These are phyloP conservation scores for Francoa sonchifolia DNA, from an alignment of 441 rosid genomes.

Conservation along the genomic window DNA sequence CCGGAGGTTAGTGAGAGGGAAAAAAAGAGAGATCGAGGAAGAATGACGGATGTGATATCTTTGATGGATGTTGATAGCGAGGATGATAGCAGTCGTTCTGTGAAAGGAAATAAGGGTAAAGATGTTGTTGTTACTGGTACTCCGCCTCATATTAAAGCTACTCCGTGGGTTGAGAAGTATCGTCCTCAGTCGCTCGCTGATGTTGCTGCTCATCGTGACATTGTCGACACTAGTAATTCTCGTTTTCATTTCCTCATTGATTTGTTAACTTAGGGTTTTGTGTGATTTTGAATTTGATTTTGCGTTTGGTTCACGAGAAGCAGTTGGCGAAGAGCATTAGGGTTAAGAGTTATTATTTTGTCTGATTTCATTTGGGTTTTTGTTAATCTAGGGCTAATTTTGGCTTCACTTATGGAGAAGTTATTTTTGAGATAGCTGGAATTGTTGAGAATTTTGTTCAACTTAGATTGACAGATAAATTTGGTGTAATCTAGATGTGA, in stretches of 20 bases:
- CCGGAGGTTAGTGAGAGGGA: not conserved
- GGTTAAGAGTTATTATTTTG: too few species aligned
- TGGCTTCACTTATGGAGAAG: too few species aligned
- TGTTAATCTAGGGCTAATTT: too few species aligned
- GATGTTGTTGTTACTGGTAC: constrained; percentile 27
- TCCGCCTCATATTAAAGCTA: constrained; percentile 35
- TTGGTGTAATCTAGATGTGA: too few species aligned
- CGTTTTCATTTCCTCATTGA: constrained; percentile 1
- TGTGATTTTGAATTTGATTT: not conserved
- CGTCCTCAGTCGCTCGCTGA: constrained; percentile 95
- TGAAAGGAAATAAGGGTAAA: constrained; percentile 40
- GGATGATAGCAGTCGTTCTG: constrained; percentile 13
- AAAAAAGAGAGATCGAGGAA: constrained; percentile 1
- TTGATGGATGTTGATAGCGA: constrained; percentile 68
- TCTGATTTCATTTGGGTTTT: too few species aligned
- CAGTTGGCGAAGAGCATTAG: too few species aligned
- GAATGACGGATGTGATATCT: constrained; percentile 40
- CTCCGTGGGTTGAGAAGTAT: constrained; percentile 94
- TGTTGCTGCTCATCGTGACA: constrained; percentile 96
- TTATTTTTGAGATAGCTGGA: too few species aligned
- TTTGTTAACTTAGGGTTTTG: constrained; percentile 16
- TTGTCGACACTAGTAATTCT: constrained; percentile 69
- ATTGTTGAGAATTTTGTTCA: too few species aligned
- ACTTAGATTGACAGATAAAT: too few species aligned
- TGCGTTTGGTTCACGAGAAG: not conserved